Base-by-base conservation (phyloP, 2,329 filamentous ascomycete species). In the Plenodomus biglobosus region DNA sequence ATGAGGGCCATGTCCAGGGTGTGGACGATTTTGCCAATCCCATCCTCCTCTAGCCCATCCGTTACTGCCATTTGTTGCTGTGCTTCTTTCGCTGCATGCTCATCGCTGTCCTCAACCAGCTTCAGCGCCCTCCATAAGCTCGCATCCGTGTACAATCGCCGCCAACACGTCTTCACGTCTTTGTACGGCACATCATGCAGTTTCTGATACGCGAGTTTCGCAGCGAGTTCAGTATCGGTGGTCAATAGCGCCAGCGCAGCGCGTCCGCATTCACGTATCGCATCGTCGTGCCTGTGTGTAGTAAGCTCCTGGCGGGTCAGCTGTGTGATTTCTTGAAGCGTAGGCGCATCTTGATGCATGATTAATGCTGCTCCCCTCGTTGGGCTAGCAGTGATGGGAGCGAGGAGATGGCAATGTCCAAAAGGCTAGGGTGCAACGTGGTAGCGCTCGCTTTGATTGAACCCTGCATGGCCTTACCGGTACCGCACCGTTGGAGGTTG, bases 1-100 rank as follows among this genome's bases (percentile, higher is more conserved):
- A 95, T 89, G 38, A 95, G 72, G 0, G 87, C 85, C 68, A 85
- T 84, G 61, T 96, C 92, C 1, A 97, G 78, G 1, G 79, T 73
- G 44, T 79, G 78, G 27, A 95, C 80, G 1, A 87, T 76, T 1
- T 77, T 69, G 27, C 82, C 77, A 3, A 91, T 65, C 71, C 77
- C 82, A 24, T 73, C 59, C 7, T 58, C 40, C 16, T 50, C 40
- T 32, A 47, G 46, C 2, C 71, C 54, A 36, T 58, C 51, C 8
- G 56, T 40, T 22, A 46, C 7, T 19, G 30, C 38, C 32, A 41
- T n/a, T 2, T 44, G 16, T 13, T 17, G 20, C 18, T 40, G 56
- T 56, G 13, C 48, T 47, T 20, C 8, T 55, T 66, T 37, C 34
- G 21, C 17, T 34, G 22, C 10, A 27, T 20, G 1, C 37, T 32